phyloP scores from a whole-genome alignment of 306 rosid species.

The Chamaecrista fasciculata region DNA sequence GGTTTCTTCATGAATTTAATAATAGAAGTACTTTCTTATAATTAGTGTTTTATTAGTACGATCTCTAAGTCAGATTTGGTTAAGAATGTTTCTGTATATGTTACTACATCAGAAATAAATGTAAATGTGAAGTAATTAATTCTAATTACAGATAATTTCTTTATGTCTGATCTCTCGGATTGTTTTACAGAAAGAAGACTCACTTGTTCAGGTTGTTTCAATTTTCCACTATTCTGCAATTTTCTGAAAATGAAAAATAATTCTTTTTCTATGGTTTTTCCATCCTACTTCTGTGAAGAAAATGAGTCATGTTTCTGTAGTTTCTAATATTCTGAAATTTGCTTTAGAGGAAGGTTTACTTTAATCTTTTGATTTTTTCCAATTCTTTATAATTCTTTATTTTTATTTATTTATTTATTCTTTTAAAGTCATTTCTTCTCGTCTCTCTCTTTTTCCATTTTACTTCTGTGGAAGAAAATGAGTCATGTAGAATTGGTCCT shows the following conservation, averaged over 20 bases:
- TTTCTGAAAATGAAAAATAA: conserved; percentile 9
- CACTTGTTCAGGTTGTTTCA: conserved; percentile 3
- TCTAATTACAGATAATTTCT: too few relatives aligned
- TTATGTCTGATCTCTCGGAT: conserved; percentile 3
- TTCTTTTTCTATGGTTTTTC: neutral
- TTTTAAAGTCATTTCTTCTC: too few relatives aligned
- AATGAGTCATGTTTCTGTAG: conserved; percentile 1
- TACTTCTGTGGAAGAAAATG: conserved; percentile 20
- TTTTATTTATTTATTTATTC: too few relatives aligned
- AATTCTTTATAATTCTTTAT: too few relatives aligned
- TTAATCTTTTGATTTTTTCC: too few relatives aligned
- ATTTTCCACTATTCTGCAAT: conserved; percentile 16
- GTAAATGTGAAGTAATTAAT: neutral
- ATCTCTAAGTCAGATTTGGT: neutral
- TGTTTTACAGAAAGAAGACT: neutral
- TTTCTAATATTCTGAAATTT: conserved; percentile 12
- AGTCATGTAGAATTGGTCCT: conserved; percentile 23
- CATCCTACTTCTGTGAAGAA: conserved; percentile 1
- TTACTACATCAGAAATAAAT: neutral
- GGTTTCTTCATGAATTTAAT: conserved; percentile 10
- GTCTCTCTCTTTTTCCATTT: too few relatives aligned
- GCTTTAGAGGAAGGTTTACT: too few relatives aligned
- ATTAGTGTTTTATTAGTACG: neutral
- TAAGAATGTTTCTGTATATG: neutral
- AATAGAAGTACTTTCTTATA: neutral